Evolutionary conservation across 1,139 yeast genomes (phyloP).

Genomic region (Yamadazyma dushanensis): DNA sequence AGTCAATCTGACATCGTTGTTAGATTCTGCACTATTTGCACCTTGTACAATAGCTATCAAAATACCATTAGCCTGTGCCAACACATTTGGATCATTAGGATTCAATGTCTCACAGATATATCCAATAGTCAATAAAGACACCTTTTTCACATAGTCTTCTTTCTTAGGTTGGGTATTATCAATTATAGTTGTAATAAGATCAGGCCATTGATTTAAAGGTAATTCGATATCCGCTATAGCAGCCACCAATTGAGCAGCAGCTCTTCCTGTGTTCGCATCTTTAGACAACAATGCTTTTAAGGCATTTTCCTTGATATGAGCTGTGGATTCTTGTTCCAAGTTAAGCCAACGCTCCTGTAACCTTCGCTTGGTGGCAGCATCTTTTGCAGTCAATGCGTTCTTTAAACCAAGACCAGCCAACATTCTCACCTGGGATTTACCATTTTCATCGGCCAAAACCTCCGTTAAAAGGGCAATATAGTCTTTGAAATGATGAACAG

Average conservation of each 20-base stretch:
- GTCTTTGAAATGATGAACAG: conserved; percentile 71
- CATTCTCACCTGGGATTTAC: conserved; percentile 81
- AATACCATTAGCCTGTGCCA: conserved; percentile 86
- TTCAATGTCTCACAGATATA: conserved; percentile 95
- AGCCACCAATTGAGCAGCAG: conserved; percentile 93
- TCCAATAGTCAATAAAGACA: conserved; percentile 87
- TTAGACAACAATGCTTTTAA: conserved; percentile 61
- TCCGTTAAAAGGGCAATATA: conserved; percentile 71
- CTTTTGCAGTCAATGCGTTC: conserved; percentile 85
- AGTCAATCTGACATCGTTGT: conserved; percentile 74
- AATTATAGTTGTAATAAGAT: conserved; percentile 76
- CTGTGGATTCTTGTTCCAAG: conserved; percentile 54
- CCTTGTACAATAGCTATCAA: conserved; percentile 96
- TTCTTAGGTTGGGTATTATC: conserved; percentile 80
- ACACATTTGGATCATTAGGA: conserved; percentile 76
- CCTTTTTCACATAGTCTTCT: conserved; percentile 77
- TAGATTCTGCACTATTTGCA: conserved; percentile 80
- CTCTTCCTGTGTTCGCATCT: conserved; percentile 80
- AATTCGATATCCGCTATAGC: conserved; percentile 95
- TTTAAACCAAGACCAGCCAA: conserved; percentile 88
- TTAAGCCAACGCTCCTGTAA: conserved; percentile 65
- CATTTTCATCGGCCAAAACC: conserved; percentile 66
- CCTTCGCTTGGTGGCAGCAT: conserved; percentile 46
- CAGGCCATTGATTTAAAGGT: conserved; percentile 87
- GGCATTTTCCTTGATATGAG: conserved; percentile 67